Evolutionary conservation across 257 asterid genomes (phyloP), one percentile per base, ranked within the genome.

Genomic region (Sherardia arvensis): DNA sequence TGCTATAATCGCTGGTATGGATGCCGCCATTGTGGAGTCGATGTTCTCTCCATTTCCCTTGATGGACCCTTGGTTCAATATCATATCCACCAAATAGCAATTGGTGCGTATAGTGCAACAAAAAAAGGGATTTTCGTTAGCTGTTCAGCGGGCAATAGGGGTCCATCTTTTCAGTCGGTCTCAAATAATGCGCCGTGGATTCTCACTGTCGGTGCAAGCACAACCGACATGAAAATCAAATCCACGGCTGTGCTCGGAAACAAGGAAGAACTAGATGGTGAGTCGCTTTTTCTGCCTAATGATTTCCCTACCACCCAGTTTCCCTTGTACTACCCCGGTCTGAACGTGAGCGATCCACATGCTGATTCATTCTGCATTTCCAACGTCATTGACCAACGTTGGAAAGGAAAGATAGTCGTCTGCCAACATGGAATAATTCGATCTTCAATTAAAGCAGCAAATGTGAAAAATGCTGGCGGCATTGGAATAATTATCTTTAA

Each of bases 21-120:
- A 47, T 15, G 66, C 36, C 4, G 66, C 54, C 1, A 62, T 62
- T 38, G 66, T 15, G 66, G 66, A 0, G 65, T 61, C 17, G 65
- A 61, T 23, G 43, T 61, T 6, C 20, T 43, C 26, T 62, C 66
- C 8, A 5, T 25, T 27, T 62, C 55, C 33, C 33, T 61, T 0
- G 53, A 12, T 0, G 66, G 26, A 14, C 5, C 4, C 1, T 4
- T 20, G 0, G 26, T 2, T 1, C 66, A 5, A 15, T 62, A 40
- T 15, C 43, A n/a, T n/a, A n/a, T n/a, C n/a, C n/a, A 40, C 43
- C 25, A 14, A 3, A 25, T 62, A 6, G 33, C 36, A 0, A 26
- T 62, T 1, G 55, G 56, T 7, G 55, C 66, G 9, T 62, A 62
- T 40, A 6, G 25, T 23, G 66, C 56, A 4, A 62, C n/a, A 34